A percentile compares a stretch with the other conserved stretches of the same genome.
Evolutionary conservation across 2,329 filamentous ascomycete genomes (phyloP).

Genomic region (Aureobasidium lini): DNA sequence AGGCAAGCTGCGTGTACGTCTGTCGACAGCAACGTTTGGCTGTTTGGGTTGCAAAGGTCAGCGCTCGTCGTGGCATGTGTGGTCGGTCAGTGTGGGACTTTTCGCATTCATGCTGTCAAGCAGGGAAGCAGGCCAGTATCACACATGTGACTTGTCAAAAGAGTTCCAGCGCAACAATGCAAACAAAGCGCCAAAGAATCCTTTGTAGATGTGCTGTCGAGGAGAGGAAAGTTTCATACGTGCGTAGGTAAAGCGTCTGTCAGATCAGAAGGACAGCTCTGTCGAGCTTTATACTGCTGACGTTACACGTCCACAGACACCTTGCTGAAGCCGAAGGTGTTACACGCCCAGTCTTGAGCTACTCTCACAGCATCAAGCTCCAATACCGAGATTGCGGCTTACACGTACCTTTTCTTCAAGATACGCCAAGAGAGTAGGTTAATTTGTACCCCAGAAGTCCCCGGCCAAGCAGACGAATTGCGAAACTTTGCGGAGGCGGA

Average conservation of each 20-base stretch:
- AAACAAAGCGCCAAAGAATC: neutral
- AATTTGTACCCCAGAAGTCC: neutral
- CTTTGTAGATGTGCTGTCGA: neutral
- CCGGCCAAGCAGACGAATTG: neutral
- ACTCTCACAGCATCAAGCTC: neutral
- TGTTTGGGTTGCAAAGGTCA: neutral
- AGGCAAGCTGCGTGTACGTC: neutral
- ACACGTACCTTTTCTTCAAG: neutral
- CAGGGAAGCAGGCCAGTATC: neutral
- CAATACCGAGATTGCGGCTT: neutral
- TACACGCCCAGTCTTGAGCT: neutral
- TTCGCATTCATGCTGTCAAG: neutral
- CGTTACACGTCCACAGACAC: slow-evolving; percentile 2
- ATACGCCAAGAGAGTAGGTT: neutral
- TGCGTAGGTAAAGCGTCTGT: slow-evolving; percentile 12
- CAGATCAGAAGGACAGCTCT: neutral
- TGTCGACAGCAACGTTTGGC: neutral
- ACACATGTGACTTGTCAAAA: neutral
- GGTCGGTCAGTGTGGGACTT: slow-evolving; percentile 4
- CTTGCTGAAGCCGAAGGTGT: neutral
- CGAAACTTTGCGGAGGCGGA: neutral
- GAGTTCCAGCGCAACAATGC: neutral
- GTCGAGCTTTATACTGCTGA: slow-evolving; percentile 7
- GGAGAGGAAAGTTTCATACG: neutral
- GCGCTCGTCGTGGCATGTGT: neutral